phyloP scores from a whole-genome alignment of 176 grass and related monocot genomes.

The Elymus sibiricus region DNA sequence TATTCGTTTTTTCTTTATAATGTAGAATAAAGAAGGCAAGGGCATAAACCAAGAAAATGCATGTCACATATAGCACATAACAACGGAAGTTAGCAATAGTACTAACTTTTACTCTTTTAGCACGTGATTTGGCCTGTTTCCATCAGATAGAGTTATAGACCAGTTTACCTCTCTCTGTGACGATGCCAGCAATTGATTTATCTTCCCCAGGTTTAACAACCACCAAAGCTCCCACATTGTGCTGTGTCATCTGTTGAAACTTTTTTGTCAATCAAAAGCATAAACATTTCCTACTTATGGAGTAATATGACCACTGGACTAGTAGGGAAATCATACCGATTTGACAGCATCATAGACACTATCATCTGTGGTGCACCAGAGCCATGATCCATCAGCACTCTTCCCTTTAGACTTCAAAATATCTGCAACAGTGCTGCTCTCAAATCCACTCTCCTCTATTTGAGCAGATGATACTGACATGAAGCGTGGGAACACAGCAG shows the following conservation, averaged over 20 bases:
- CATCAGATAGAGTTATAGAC: not conserved
- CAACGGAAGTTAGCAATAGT: not conserved
- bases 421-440: conserved; percentile 78
- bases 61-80: not conserved
- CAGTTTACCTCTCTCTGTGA: conserved; percentile 91
- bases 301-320: not conserved
- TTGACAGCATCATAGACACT: conserved; percentile 93
- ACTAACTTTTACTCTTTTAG: not conserved
- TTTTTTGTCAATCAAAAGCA: not conserved
- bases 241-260: conserved; percentile 76
- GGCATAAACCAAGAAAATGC: too few relatives aligned
- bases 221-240: conserved; percentile 97
- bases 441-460: conserved; percentile 84
- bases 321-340: conserved; percentile 50
- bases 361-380: conserved; percentile 94
- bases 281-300: not conserved
- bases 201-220: conserved; percentile 84
- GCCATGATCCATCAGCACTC: conserved; percentile 95
- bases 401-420: conserved; percentile 85
- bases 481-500: conserved; percentile 48
- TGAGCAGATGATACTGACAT: conserved; percentile 63
- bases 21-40: too few relatives aligned
- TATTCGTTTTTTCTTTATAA: too few relatives aligned
- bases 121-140: not conserved
- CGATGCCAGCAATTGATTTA: conserved; percentile 79